A percentile compares a stretch with the other conserved stretches of the same genome.
These are phyloP conservation scores for Saksenaea oblongispora DNA, from an alignment of 371 early-diverging fungal genomes.

Conservation along the genomic window DNA sequence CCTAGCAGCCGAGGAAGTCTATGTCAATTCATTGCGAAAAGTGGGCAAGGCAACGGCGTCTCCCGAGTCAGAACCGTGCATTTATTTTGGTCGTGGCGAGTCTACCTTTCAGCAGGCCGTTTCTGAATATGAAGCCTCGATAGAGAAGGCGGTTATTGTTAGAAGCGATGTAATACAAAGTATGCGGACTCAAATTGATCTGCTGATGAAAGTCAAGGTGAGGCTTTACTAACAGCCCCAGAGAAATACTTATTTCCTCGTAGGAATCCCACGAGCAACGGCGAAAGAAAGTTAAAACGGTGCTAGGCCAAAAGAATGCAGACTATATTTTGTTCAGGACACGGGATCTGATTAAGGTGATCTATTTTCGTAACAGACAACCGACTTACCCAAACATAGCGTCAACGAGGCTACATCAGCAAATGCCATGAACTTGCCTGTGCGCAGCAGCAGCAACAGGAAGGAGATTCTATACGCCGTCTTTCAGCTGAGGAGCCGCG, in stretches of 20 bases:
- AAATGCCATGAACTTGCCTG: constrained; percentile 14
- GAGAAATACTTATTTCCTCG: neutral
- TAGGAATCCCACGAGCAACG: constrained; percentile 15
- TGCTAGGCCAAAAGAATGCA: constrained; percentile 16
- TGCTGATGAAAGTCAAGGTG: constrained; percentile 14
- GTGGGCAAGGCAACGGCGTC: constrained; percentile 3
- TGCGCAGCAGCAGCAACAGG: constrained; percentile 9
- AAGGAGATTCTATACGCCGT: neutral
- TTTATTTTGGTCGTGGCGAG: constrained; percentile 2
- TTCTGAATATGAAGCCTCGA: constrained; percentile 3
- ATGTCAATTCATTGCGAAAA: constrained; percentile 11
- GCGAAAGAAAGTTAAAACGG: constrained; percentile 12
- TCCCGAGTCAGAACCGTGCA: constrained; percentile 1
- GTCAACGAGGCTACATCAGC: constrained; percentile 5
- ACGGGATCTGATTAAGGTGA: constrained; percentile 10
- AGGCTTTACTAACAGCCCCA: neutral
- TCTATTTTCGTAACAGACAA: too few relatives aligned
- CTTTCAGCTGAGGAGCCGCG: neutral
- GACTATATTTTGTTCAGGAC: constrained; percentile 11
- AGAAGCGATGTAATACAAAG: constrained; percentile 11
- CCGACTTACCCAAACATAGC: neutral
- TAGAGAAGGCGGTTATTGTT: constrained; percentile 5
- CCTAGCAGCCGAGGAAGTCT: constrained; percentile 12
- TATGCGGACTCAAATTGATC: constrained; percentile 12
- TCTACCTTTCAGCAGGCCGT: constrained; percentile 9